These are phyloP conservation scores for Microsporum audouinii DNA, from an alignment of 2,329 filamentous ascomycete genomes.

Conservation along the genomic window DNA sequence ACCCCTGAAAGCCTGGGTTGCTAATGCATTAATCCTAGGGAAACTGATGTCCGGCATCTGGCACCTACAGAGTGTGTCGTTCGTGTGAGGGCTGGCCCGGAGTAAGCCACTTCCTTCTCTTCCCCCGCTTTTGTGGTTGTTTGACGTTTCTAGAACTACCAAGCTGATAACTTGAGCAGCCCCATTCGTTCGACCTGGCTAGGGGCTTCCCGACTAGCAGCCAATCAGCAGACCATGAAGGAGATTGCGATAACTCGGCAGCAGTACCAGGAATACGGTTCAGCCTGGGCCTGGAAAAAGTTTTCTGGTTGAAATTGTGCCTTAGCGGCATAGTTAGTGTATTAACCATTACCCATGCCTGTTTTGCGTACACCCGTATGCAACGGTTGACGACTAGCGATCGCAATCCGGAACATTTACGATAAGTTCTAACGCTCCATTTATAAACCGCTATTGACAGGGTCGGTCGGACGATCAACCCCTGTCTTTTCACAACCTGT, in stretches of 20 bases:
- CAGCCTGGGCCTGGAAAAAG: constrained; percentile 59
- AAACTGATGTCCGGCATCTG: constrained; percentile 59
- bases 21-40: constrained; percentile 25
- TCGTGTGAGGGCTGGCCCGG: constrained; percentile 54
- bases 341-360: not conserved
- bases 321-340: not conserved
- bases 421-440: not conserved
- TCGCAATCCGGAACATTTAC: not conserved
- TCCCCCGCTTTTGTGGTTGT: not conserved
- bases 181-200: constrained; percentile 74
- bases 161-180: constrained; percentile 20
- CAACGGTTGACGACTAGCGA: not conserved
- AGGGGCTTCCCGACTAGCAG: constrained; percentile 68
- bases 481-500: not conserved
- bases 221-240: constrained; percentile 52
- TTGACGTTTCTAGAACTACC: constrained; percentile 3
- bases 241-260: constrained; percentile 66
- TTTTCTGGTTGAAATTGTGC: constrained; percentile 38
- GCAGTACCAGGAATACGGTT: constrained; percentile 83
- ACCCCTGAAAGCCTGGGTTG: not conserved
- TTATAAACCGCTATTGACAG: not conserved
- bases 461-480: not conserved
- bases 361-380: not conserved
- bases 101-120: constrained; percentile 35
- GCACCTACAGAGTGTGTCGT: constrained; percentile 69